Base-by-base conservation (phyloP, 169 alveolate species). In the Cardiosporidium cionae region DNA sequence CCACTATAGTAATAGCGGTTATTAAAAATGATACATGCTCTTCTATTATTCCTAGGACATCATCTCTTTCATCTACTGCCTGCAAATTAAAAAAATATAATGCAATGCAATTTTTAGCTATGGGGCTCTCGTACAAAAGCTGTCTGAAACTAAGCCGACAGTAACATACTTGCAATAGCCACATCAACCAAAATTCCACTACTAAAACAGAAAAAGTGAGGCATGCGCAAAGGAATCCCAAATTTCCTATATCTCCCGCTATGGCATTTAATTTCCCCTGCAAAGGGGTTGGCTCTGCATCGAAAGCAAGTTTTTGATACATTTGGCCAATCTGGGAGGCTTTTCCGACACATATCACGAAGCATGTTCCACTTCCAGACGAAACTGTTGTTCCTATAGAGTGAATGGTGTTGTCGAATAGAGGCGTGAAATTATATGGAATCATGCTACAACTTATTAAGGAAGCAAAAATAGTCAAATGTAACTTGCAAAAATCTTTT, bases 321-420 rank as follows among this genome's bases (percentile, higher is more conserved):
- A 70, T 73, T 34, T 77, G 83, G 9, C 95, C 94, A 65, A 85
- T 81, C 36, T 86, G 84, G 32, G 92, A 81, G 52, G 86, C 65
- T 32, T 77, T 79, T 1, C 96, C 97, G 16, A 91, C 94, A 2
- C 93, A 93, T n/a, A 87, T 44, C 5, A 86, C 87, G 0, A 91
- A 31, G 37, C 88, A 86, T 67, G 80, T 84, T 16, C 96, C 96
- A 52, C 86, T 84, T 27, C 97, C 97, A 72, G 87, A 89, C 23
- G 70, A 74, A 58, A 91, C 82, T 31, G 83, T 84, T 25, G 96
- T 88, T n/a, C 96, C 96, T 25, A 93, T 70, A 7, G 71, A 44
- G 16, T 44, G n/a, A 44, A 44, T 16, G 16, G n/a, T 44, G n/a
- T 16, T 16, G 58, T 16, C 58, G 16, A 44, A 16, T 44, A 16